Evolutionary conservation across 306 rosid genomes (phyloP).

Genomic region (Citrullus mucosospermus): DNA sequence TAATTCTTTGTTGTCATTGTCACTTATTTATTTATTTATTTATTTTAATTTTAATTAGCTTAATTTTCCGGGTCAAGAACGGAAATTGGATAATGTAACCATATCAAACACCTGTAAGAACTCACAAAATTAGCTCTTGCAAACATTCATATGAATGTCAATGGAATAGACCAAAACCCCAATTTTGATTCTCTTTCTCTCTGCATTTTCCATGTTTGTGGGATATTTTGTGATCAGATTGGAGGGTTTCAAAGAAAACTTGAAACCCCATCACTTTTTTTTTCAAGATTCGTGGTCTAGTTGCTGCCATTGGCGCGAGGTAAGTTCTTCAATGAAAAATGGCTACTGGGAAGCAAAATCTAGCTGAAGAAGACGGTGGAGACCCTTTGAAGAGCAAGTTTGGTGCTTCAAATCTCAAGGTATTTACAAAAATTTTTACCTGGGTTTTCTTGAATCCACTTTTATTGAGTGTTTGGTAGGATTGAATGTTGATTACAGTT

Average conservation of each 20-base stretch:
- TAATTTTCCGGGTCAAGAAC: not conserved
- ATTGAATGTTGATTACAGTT: not conserved
- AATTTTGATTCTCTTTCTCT: not conserved
- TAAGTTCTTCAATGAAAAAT: slow-evolving; percentile 4
- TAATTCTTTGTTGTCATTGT: not conserved
- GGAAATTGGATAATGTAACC: not conserved
- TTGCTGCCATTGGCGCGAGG: not conserved
- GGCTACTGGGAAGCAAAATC: slow-evolving; percentile 19
- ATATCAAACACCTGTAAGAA: not conserved
- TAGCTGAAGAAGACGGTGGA: slow-evolving; percentile 6
- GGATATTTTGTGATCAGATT: not conserved
- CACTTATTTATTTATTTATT: not conserved
- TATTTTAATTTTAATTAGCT: not conserved
- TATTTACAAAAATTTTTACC: not conserved
- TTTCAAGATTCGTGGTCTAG: not conserved
- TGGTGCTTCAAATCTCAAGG: slow-evolving; percentile 15
- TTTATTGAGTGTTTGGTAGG: not conserved
- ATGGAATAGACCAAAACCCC: not conserved
- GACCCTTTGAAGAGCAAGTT: slow-evolving; percentile 10
- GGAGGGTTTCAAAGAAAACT: not conserved
- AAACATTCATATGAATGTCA: not conserved
- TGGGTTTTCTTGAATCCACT: not conserved
- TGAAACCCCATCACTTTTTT: not conserved
- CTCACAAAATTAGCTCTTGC: not conserved
- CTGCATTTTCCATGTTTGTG: not conserved